Base-by-base conservation (phyloP, 352 stramenopile species). In the Globisporangium cederbergense region DNA sequence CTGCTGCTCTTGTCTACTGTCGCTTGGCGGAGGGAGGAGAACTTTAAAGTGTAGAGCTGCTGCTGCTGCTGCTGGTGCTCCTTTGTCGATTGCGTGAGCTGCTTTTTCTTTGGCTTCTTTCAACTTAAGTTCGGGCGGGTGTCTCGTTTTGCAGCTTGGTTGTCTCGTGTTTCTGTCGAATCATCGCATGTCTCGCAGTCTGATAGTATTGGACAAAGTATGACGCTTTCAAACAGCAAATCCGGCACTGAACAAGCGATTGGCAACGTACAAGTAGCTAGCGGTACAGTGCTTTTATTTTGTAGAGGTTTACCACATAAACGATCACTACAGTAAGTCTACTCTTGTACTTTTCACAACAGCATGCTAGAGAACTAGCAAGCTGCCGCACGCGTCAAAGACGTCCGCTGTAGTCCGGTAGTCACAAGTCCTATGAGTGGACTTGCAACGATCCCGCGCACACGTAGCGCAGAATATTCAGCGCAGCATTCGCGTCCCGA, bases 121-220 rank as follows among this genome's bases (percentile, higher is more conserved):
- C 36, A 42, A 42, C 36, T 42, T 45, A 42, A 42, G 9, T 42
- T 45, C 7, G 11, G 2, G 25, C 25, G 25, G 40, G 40, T n/a
- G 40, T 46, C 40, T 46, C 40, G 40, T n/a, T 46, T 46, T 46
- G 32, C 32, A 36, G 32, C 32, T 46, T 46, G 43, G 18, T 49
- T 49, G 43, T 49, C 43, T 49, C 43, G 43, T 49, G 20, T 49
- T 49, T 49, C 43, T 49, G 43, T 49, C 18, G 43, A 20, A 49
- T 49, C 43, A 49, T 22, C 43, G 20, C 43, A 49, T 49, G 43
- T 49, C 43, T 49, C 43, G 40, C 40, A n/a, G 2, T 49, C 16
- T 22, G 18, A 22, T 49, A 5, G 7, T 20, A 13, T 49, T 49
- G 18, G 22, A 11, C 43, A 22, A 22, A 22, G 18, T 49, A 49